Conservation (phyloP, 78 protist genomes). For the Dictyostelium capitatum region DNA sequence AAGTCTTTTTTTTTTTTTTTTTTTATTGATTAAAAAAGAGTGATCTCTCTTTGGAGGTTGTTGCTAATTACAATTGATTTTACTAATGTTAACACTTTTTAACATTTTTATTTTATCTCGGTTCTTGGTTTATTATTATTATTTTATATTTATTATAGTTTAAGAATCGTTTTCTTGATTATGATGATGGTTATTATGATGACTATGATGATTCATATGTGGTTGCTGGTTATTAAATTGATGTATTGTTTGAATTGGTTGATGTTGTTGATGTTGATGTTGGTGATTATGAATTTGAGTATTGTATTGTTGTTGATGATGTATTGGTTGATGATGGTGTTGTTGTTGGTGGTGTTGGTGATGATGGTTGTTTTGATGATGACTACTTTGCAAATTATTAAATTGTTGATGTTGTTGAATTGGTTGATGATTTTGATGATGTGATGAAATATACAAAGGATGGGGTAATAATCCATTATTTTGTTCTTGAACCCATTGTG, state of each 20-base stretch:
- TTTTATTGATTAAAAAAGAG: too few species aligned
- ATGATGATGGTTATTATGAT: background rate
- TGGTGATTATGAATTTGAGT: background rate
- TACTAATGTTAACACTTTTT: background rate
- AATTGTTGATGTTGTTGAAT: conserved; percentile 9
- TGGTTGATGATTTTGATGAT: background rate
- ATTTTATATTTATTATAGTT: background rate
- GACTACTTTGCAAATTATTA: background rate
- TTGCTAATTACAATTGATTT: background rate
- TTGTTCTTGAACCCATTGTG: background rate
- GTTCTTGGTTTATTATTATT: background rate
- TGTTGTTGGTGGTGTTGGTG: background rate
- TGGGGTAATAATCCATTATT: background rate
- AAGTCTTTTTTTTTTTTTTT: too few species aligned
- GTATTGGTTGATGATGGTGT: background rate
- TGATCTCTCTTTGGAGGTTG: too few species aligned
- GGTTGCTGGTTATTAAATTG: background rate
- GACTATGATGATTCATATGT: background rate
- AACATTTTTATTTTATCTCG: background rate
- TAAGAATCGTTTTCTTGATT: conserved; percentile 8
- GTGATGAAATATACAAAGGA: background rate
- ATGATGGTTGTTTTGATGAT: background rate
- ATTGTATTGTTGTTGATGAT: background rate
- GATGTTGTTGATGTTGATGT: background rate
- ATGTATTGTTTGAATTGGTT: background rate